These are phyloP conservation scores for Aspergillus ostianus DNA, from an alignment of 495 filamentous ascomycete species.

Conservation along the genomic window DNA sequence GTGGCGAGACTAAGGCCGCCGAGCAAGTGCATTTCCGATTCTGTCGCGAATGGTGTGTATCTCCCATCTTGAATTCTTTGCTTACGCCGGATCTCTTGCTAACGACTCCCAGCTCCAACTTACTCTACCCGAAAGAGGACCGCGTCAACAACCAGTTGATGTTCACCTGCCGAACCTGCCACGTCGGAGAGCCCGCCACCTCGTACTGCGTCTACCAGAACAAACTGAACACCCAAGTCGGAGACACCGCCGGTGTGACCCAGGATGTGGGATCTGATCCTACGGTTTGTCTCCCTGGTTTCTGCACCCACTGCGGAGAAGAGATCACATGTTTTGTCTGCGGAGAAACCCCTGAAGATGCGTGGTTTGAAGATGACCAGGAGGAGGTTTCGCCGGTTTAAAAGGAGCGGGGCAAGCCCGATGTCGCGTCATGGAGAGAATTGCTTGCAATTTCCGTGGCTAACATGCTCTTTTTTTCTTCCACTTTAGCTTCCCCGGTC, in stretches of 20 bases:
- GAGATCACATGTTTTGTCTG: constrained; percentile 50
- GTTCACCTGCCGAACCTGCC: constrained; percentile 87
- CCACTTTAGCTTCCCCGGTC: constrained; percentile 76
- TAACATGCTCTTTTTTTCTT: constrained; percentile 42
- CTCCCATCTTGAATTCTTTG: neutral
- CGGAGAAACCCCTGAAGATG: constrained; percentile 24
- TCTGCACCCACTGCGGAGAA: constrained; percentile 54
- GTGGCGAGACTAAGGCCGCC: constrained; percentile 53
- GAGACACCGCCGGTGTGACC: constrained; percentile 94
- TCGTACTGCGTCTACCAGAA: constrained; percentile 90
- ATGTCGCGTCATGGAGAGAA: constrained; percentile 11
- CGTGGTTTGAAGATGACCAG: constrained; percentile 17
- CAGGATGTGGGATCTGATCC: constrained; percentile 95
- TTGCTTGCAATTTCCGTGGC: constrained; percentile 31
- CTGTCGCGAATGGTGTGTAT: constrained; percentile 84
- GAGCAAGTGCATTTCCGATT: constrained; percentile 94
- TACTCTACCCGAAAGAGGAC: constrained; percentile 97
- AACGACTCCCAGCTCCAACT: constrained; percentile 67
- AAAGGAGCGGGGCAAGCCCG: constrained; percentile 1
- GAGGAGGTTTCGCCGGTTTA: constrained; percentile 12
- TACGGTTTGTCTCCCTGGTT: constrained; percentile 76
- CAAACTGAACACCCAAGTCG: constrained; percentile 80
- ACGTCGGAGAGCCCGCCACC: constrained; percentile 79
- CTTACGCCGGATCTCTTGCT: neutral
- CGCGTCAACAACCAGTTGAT: constrained; percentile 59